Percentiles rank a stretch among this genome's conserved stretches.
Conservation (phyloP, 1,139 yeast genomes). For the Yamadazyma membranifaciens region DNA sequence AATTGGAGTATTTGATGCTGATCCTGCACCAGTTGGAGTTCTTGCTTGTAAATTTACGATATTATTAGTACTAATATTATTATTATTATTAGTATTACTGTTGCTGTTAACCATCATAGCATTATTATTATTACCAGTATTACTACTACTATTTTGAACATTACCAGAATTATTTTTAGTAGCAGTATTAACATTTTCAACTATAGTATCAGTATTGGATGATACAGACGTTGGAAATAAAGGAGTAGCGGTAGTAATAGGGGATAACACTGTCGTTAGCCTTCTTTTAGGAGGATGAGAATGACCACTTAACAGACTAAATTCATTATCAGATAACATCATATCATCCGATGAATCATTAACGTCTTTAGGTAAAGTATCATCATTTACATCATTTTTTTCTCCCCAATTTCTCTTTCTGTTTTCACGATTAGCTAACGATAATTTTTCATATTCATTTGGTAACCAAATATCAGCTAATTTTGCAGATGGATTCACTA, state of each 20-base stretch:
- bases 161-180: not conserved
- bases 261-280: conserved; percentile 21
- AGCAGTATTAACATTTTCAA: not conserved
- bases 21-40: conserved; percentile 9
- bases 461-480: conserved; percentile 35
- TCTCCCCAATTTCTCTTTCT: conserved; percentile 22
- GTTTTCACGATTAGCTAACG: conserved; percentile 18
- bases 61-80: conserved; percentile 6
- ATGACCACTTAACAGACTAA: conserved; percentile 23
- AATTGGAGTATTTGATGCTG: conserved; percentile 36
- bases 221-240: not conserved
- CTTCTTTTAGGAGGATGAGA: conserved; percentile 45
- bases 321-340: conserved; percentile 36
- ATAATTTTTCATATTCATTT: conserved; percentile 29
- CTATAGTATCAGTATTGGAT: conserved; percentile 4
- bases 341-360: conserved; percentile 37
- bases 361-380: conserved; percentile 16
- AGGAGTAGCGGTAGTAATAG: conserved; percentile 11
- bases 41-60: conserved; percentile 5
- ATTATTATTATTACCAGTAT: not conserved
- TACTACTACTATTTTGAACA: not conserved
- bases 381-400: conserved; percentile 9
- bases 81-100: not conserved
- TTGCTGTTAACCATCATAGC: too few species aligned
- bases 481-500: conserved; percentile 33